phyloP scores from a whole-genome alignment of 495 filamentous ascomycete genomes.

The Xeromyces bisporus region DNA sequence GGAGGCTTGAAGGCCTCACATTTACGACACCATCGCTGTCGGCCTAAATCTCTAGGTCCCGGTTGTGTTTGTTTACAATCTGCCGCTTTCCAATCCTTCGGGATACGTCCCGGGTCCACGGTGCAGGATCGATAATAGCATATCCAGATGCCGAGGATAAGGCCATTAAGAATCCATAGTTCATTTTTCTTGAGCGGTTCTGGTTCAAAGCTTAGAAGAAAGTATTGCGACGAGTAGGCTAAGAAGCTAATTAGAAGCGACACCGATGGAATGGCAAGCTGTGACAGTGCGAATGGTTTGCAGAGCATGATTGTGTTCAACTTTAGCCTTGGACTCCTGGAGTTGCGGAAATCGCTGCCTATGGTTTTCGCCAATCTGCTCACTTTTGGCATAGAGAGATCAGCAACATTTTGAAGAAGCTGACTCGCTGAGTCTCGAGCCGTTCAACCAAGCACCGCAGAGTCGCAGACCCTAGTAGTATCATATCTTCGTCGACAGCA shows the following conservation, averaged over 20 bases:
- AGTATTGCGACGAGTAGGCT: slow-evolving; percentile 65
- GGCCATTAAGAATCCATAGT: slow-evolving; percentile 52
- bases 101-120: slow-evolving; percentile 52
- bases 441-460: too few relatives aligned
- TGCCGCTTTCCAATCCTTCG: slow-evolving; percentile 12
- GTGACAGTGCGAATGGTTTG: slow-evolving; percentile 13
- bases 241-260: slow-evolving; percentile 55
- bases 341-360: too few relatives aligned
- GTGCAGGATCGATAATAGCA: slow-evolving; percentile 63
- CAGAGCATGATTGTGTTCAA: slow-evolving; percentile 8
- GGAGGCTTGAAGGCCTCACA: slow-evolving; percentile 72
- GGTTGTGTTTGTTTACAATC: slow-evolving; percentile 13
- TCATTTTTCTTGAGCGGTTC: slow-evolving; percentile 45
- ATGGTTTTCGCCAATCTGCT: too few relatives aligned
- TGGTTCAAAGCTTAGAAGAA: slow-evolving; percentile 61
- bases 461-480: too few relatives aligned
- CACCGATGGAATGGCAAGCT: slow-evolving; percentile 50
- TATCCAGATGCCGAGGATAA: slow-evolving; percentile 58
- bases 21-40: slow-evolving; percentile 66
- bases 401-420: too few relatives aligned
- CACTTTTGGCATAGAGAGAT: too few relatives aligned
- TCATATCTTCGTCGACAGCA: too few relatives aligned
- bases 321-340: too few relatives aligned
- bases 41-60: slow-evolving; percentile 4
- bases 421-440: too few relatives aligned